Evolutionary conservation across 176 grass and related monocot species (phyloP).

Genomic region (Themeda triandra): DNA sequence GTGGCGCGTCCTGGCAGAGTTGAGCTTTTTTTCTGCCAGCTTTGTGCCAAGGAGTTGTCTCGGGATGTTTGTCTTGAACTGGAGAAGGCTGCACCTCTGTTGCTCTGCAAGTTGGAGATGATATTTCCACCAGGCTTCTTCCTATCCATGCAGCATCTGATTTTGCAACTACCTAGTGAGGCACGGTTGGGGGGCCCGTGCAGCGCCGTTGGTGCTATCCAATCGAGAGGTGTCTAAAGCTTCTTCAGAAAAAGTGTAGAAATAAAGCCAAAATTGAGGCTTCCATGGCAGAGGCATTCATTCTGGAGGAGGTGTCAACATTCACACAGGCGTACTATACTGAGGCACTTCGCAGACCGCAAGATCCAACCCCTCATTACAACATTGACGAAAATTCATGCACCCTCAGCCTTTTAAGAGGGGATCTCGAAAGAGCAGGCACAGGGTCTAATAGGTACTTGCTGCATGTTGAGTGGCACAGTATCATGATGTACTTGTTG

Average conservation of each 20-base stretch:
- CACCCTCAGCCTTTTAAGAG: background rate
- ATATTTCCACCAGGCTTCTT: background rate
- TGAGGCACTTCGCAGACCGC: background rate
- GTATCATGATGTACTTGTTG: too few relatives aligned
- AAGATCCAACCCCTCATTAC: background rate
- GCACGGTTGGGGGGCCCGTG: background rate
- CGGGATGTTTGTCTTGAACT: too few relatives aligned
- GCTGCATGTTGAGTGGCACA: too few relatives aligned
- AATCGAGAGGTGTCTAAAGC: too few relatives aligned
- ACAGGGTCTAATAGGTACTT: too few relatives aligned
- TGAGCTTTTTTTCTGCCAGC: too few relatives aligned
- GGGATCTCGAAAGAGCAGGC: background rate
- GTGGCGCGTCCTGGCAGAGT: too few relatives aligned
- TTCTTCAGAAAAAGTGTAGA: too few relatives aligned
- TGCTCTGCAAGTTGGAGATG: too few relatives aligned
- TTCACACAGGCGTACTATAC: background rate
- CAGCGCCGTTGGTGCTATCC: too few relatives aligned
- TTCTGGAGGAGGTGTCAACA: background rate
- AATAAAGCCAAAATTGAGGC: background rate
- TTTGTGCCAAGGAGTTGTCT: too few relatives aligned
- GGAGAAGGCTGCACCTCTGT: too few relatives aligned
- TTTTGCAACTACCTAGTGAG: background rate
- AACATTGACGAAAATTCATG: background rate
- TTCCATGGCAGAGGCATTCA: background rate
- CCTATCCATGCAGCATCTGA: background rate